Evolutionary conservation across 805 yeast species (phyloP).

Genomic region (Grigorovia yakushimaensis): DNA sequence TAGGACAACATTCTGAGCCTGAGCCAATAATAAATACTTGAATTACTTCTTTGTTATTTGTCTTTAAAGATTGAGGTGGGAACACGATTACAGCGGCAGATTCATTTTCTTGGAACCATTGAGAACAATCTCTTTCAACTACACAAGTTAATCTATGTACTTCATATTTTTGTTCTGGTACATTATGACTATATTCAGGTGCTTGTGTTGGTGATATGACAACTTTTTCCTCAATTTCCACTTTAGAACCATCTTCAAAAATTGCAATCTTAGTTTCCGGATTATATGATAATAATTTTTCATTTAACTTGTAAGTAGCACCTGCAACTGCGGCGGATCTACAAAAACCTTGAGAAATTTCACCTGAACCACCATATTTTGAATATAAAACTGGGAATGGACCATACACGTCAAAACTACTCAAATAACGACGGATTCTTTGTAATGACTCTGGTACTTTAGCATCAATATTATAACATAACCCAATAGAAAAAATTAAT

Average conservation of each 20-base stretch:
- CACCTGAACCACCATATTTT: constrained; percentile 94
- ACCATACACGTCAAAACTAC: constrained; percentile 86
- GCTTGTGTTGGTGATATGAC: constrained; percentile 67
- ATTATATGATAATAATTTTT: constrained; percentile 56
- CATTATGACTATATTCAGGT: constrained; percentile 33
- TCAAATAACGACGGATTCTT: constrained; percentile 72
- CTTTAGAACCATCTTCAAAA: constrained; percentile 64
- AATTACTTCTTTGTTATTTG: constrained; percentile 61
- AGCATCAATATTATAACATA: constrained; percentile 52
- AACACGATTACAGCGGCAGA: constrained; percentile 81
- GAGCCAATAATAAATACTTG: constrained; percentile 84
- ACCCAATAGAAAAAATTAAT: constrained; percentile 76
- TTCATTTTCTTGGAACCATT: constrained; percentile 86
- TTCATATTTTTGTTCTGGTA: constrained; percentile 40
- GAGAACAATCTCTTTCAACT: constrained; percentile 77
- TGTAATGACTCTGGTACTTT: constrained; percentile 67
- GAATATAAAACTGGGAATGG: constrained; percentile 86
- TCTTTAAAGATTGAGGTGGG: constrained; percentile 72
- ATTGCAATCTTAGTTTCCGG: constrained; percentile 55
- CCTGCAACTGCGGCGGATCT: constrained; percentile 98
- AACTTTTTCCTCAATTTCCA: constrained; percentile 69
- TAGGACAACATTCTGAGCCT: constrained; percentile 78
- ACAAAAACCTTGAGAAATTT: constrained; percentile 91
- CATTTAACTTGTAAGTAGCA: constrained; percentile 78
- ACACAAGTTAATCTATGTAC: constrained; percentile 71